Base-by-base conservation (phyloP, 2,329 filamentous ascomycete genomes). In the Beauveria varroae region DNA sequence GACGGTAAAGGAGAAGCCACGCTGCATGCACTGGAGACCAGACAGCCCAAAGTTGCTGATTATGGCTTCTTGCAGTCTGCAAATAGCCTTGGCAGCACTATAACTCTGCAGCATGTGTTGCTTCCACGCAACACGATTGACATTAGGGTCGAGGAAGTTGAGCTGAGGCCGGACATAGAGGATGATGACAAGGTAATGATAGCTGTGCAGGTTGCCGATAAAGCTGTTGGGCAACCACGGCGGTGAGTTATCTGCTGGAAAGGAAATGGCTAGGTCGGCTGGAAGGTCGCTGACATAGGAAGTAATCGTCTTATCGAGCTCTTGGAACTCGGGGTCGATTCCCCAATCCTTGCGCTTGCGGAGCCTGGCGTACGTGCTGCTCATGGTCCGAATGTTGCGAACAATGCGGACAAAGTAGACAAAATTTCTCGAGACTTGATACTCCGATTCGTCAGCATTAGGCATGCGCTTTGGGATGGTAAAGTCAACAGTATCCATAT, bases 1-100 rank as follows among this genome's bases (percentile, higher is more conserved):
- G n/a, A 98, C 91, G 6, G 91, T 91, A 69, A 96, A 98, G 74
- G 93, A 96, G 71, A 96, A 92, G 44, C 93, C 93, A 66, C 93
- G 84, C 69, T 93, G 88, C 93, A 97, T 97, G 75, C 88, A 96
- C 67, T 95, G 81, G 18, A 98, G 79, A 0, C 93, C 93, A 18
- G 84, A 84, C 63, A 96, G 78, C 3, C 92, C 91, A 72, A 87
- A 96, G 0, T 84, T 83, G 59, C 88, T 82, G 62, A 96, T 70
- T 41, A 96, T 85, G 2, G 88, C 88, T 74, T 98, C 93, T 70
- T 97, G 92, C 6, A 97, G 75, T 63, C 90, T 86, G 74, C 93
- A 97, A 56, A 98, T 81, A 46, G 83, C 84, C 73, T 95, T 96
- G 44, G 93, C 92, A 1, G 93, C 88, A 46, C 85, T 84, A 71